Evolutionary conservation across 1,284 basidiomycete genomes (phyloP), one percentile per base, ranked within the genome.

Genomic region (Chalciporus sp.): DNA sequence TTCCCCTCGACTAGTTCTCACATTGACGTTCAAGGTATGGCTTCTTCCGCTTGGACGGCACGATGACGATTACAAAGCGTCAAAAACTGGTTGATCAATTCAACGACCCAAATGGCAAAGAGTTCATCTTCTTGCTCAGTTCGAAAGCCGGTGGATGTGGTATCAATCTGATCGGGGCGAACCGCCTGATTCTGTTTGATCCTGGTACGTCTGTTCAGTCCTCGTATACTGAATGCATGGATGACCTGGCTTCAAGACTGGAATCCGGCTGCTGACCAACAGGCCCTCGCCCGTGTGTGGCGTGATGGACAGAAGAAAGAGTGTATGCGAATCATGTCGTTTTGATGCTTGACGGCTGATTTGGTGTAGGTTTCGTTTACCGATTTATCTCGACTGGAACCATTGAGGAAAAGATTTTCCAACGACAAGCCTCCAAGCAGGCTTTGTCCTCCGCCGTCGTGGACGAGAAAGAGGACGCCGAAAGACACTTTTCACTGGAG

Each of bases 251-350:
- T 48, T 47, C 42, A 66, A 94, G 95, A 98, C 69, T 98, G 96
- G 95, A 98, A 98, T 66, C 96, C 95, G 19, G 95, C 96, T 6
- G 94, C 95, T 35, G 96, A 99, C 72, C 97, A 99, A 71, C 97
- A 99, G 72, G 96, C 96, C 9, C 81, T 99, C 6, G 96, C 96
- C 39, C 93, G 96, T 72, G 96, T 99, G 2, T 99, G 96, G 96
- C 91, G 97, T 77, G 96, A 99, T 67, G 96, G 96, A 0, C 96
- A 99, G 73, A 99, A 98, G 84, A 99, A 99, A 84, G 94, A 96
- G 74, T 98, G 95, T 93, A 65, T 52, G 87, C 66, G 9, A 37
- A 42, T 11, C 7, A 12, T 48, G 39, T 35, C 9, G n/a, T 45
- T 42, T 1, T 12, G 17, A n/a, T 9, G 12, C 23, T 29, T 39